Evolutionary conservation across 176 grass and related monocot species (phyloP).

Genomic region (Cenchrus americanus): DNA sequence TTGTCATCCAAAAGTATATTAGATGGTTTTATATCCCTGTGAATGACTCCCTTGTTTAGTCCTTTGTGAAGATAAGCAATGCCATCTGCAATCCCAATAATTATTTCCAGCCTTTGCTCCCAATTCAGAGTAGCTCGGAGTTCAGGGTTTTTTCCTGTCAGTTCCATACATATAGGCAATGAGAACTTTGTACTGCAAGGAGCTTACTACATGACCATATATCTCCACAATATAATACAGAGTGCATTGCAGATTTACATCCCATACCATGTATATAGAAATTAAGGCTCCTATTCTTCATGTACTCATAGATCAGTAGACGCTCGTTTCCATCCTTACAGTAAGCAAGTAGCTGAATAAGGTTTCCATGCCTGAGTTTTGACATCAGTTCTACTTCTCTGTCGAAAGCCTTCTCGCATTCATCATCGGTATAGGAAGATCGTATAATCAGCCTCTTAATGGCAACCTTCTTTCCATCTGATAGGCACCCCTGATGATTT

Average conservation of each 20-base stretch:
- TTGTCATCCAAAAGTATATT: not conserved
- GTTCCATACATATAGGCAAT: not conserved
- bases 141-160: not conserved
- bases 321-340: not conserved
- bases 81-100: not conserved
- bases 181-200: not conserved
- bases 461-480: not conserved
- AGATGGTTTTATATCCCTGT: slow-evolving; percentile 27
- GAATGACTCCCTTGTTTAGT: not conserved
- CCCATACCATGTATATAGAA: not conserved
- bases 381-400: slow-evolving; percentile 11
- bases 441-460: slow-evolving; percentile 7
- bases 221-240: too few species aligned
- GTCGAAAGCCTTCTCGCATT: not conserved
- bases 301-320: not conserved
- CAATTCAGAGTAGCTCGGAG: not conserved
- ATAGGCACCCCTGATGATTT: not conserved
- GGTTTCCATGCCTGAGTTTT: not conserved
- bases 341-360: not conserved
- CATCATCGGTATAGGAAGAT: not conserved
- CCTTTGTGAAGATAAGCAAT: not conserved
- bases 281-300: not conserved
- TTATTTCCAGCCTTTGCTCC: not conserved
- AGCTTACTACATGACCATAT: not conserved
- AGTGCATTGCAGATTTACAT: not conserved